Conservation (phyloP, 306 rosid species). For the Dalbergia cultrata region DNA sequence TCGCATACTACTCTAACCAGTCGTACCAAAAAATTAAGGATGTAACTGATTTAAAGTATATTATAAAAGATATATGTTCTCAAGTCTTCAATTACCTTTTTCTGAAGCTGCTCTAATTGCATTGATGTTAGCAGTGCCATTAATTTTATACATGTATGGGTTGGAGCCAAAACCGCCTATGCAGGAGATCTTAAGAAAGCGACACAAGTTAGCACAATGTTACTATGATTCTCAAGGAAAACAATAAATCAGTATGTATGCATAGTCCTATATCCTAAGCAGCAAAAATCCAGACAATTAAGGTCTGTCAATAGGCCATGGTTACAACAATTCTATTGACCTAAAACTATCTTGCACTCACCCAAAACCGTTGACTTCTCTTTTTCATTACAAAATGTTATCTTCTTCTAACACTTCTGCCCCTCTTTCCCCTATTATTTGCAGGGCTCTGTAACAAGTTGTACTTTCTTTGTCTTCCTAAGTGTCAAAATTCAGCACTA, state of each 20-base stretch:
- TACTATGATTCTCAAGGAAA: conserved; percentile 27
- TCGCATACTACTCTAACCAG: conserved; percentile 28
- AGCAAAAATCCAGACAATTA: conserved; percentile 33
- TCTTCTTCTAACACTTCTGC: too few species aligned
- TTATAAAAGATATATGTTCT: background rate
- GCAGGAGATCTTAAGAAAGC: conserved; percentile 80
- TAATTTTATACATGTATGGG: conserved; percentile 92
- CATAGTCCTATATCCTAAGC: background rate
- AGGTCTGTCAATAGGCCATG: conserved; percentile 8
- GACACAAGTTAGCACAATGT: conserved; percentile 51
- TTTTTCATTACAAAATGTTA: too few species aligned
- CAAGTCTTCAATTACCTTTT: conserved; percentile 63
- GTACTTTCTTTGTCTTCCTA: too few species aligned
- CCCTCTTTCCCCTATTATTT: too few species aligned
- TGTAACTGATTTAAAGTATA: conserved; percentile 14
- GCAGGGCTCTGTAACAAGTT: too few species aligned
- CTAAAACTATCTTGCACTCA: conserved; percentile 24
- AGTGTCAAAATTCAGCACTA: too few species aligned
- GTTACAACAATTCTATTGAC: conserved; percentile 1
- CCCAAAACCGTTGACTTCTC: too few species aligned
- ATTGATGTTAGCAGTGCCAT: conserved; percentile 96
- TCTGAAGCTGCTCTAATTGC: conserved; percentile 93
- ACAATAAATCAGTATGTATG: background rate
- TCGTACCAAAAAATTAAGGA: conserved; percentile 22
- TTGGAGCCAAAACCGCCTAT: conserved; percentile 98